These are phyloP conservation scores for Eucommia ulmoides DNA, from an alignment of 257 asterid genomes.

Conservation along the genomic window DNA sequence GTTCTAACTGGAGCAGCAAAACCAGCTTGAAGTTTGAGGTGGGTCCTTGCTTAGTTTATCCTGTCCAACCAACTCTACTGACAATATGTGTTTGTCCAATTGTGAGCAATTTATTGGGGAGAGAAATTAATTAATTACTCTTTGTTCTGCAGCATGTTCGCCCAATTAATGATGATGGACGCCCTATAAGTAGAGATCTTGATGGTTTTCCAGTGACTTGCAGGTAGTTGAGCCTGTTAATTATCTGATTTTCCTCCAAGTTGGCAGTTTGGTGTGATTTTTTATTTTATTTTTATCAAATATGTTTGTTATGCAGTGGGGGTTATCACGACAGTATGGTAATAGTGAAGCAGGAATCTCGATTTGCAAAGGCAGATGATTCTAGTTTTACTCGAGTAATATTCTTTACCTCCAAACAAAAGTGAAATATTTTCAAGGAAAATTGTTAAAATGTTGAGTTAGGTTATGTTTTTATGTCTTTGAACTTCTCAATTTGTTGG, in stretches of 20 bases:
- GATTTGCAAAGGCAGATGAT: slow-evolving; percentile 74
- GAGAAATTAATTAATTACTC: background rate
- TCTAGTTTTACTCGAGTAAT: slow-evolving; percentile 70
- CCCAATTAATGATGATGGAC: slow-evolving; percentile 79
- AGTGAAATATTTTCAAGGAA: too few relatives aligned
- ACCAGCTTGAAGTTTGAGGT: slow-evolving; percentile 91
- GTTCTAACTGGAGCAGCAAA: slow-evolving; percentile 92
- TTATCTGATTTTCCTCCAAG: slow-evolving; percentile 3
- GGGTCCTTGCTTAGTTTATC: background rate
- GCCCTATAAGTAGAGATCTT: slow-evolving; percentile 63
- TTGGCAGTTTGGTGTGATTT: slow-evolving; percentile 6
- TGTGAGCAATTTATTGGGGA: background rate
- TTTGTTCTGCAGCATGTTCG: slow-evolving; percentile 51
- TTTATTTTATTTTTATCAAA: background rate
- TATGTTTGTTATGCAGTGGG: slow-evolving; percentile 47
- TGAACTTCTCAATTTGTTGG: too few relatives aligned
- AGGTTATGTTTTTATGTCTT: too few relatives aligned
- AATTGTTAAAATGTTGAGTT: too few relatives aligned
- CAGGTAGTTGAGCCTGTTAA: slow-evolving; percentile 43
- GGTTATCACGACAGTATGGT: slow-evolving; percentile 83
- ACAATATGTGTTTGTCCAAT: background rate
- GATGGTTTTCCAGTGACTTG: slow-evolving; percentile 92
- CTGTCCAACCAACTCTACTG: background rate
- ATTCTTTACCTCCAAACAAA: slow-evolving; percentile 11
- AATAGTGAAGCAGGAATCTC: slow-evolving; percentile 82